Percentiles rank a stretch among this genome's conserved stretches.
Evolutionary conservation across 495 filamentous ascomycete genomes (phyloP).

Genomic region (Talaromyces adpressus): DNA sequence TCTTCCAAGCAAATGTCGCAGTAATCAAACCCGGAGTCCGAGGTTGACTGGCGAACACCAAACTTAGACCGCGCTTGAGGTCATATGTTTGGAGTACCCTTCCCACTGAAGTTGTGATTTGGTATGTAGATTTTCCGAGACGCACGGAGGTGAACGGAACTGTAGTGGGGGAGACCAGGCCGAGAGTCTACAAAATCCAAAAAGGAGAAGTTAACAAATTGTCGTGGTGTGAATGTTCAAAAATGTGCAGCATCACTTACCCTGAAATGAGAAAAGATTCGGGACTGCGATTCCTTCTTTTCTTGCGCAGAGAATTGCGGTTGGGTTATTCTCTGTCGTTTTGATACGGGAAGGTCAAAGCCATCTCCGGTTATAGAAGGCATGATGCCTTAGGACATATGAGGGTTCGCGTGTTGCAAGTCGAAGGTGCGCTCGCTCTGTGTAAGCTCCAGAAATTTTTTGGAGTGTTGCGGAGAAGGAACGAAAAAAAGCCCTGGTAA

Average conservation of each 20-base stretch:
- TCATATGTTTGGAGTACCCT: conserved; percentile 92
- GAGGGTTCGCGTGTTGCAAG: not conserved
- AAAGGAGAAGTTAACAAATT: not conserved
- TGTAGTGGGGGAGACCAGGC: conserved; percentile 80
- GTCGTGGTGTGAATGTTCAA: not conserved
- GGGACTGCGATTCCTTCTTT: conserved; percentile 43
- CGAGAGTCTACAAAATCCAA: conserved; percentile 64
- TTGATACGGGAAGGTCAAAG: conserved; percentile 49
- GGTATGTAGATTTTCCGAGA: conserved; percentile 87
- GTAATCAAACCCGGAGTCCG: conserved; percentile 82
- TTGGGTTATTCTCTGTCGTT: conserved; percentile 55
- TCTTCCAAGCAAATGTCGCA: conserved; percentile 81
- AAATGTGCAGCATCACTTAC: conserved; percentile 45
- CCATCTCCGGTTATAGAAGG: conserved; percentile 35
- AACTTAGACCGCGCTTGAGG: conserved; percentile 75
- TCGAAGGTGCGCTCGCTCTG: not conserved
- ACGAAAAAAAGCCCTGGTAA: not conserved
- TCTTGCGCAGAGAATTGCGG: conserved; percentile 19
- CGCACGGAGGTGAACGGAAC: conserved; percentile 86
- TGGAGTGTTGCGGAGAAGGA: not conserved
- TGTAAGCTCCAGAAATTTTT: not conserved
- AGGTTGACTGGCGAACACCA: conserved; percentile 86
- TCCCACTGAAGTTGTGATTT: conserved; percentile 92
- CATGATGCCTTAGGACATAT: conserved; percentile 21
- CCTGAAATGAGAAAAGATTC: conserved; percentile 86